Evolutionary conservation across 163 green algal genomes (phyloP), one percentile per base, ranked within the genome.

Genomic region (Chloromonas sp.): DNA sequence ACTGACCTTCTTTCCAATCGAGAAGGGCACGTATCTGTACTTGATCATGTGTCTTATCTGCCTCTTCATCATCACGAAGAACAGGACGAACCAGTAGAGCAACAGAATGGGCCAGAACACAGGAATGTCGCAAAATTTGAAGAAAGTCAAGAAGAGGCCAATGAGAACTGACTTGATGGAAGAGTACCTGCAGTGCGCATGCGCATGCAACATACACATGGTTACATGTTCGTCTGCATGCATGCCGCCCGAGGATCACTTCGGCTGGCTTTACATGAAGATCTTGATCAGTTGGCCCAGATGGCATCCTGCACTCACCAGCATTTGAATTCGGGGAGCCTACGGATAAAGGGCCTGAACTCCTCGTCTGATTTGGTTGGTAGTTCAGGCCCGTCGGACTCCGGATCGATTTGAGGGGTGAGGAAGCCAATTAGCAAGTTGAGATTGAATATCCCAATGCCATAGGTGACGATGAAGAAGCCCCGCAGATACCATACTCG

Each of bases 21-120:
- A 94, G 89, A 99, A 99, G 0, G 97, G 97, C 70, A 99, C 62
- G 87, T 99, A 99, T 78, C 92, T 93, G 90, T 99, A 95, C 89
- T 99, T 99, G 91, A 99, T 96, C 97, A 99, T 99, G 91, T 99
- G 97, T 88, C 92, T 92, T 84, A 99, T 98, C 87, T 99, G 97
- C 71, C 95, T 90, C 91, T 98, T 99, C 97, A 99, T 99, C 2
- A 97, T 99, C 3, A 99, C 92, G 61, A 95, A 94, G 86, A 99
- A 98, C 8, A 99, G 92, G 71, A 90, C 78, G 8, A 83, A 86
- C 61, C 93, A 99, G 88, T 99, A 99, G 57, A 99, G 83, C 60
- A 99, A 87, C 76, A 99, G 92, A 84, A 99, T 99, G 61, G 97
- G 97, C 97, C 97, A 99, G 88, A 99, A 99, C 0, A 99, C 97